Percentiles rank a stretch among this genome's conserved stretches.
Conservation (phyloP, 257 asterid genomes). For the Forsythia suspensa region DNA sequence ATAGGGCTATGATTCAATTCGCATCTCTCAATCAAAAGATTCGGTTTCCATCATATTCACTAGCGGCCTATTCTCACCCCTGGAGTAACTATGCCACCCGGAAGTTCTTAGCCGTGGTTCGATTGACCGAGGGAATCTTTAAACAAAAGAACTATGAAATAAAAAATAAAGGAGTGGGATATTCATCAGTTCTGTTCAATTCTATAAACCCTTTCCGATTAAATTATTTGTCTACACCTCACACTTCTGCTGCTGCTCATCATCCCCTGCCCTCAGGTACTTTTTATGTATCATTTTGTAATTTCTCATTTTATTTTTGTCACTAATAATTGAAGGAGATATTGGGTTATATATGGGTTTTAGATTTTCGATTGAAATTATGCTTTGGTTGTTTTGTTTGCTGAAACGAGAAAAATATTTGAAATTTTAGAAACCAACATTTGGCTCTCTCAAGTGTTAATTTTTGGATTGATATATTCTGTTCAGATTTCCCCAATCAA, state of each 20-base stretch:
- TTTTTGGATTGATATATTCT: background rate
- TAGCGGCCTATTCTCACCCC: too few species aligned
- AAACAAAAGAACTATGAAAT: too few species aligned
- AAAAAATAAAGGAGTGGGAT: too few species aligned
- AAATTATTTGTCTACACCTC: constrained; percentile 14
- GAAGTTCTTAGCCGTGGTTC: too few species aligned
- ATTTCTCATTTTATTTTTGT: background rate
- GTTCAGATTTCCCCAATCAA: constrained; percentile 1
- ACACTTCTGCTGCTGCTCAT: constrained; percentile 23
- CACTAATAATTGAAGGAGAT: background rate
- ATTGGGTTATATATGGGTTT: constrained; percentile 1
- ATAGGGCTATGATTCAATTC: too few species aligned
- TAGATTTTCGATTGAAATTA: background rate
- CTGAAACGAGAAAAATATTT: constrained; percentile 1
- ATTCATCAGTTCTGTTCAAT: constrained; percentile 33
- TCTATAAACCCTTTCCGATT: constrained; percentile 28
- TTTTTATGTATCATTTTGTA: background rate
- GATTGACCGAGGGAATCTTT: too few species aligned
- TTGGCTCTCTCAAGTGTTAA: background rate
- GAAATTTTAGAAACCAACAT: background rate
- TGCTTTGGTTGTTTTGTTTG: background rate
- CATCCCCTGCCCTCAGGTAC: constrained; percentile 46
- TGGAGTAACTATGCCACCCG: too few species aligned
- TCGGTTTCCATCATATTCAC: too few species aligned
- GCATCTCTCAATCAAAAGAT: too few species aligned